phyloP scores from a whole-genome alignment of 495 filamentous ascomycete species.

The Penicillium paxilli region DNA sequence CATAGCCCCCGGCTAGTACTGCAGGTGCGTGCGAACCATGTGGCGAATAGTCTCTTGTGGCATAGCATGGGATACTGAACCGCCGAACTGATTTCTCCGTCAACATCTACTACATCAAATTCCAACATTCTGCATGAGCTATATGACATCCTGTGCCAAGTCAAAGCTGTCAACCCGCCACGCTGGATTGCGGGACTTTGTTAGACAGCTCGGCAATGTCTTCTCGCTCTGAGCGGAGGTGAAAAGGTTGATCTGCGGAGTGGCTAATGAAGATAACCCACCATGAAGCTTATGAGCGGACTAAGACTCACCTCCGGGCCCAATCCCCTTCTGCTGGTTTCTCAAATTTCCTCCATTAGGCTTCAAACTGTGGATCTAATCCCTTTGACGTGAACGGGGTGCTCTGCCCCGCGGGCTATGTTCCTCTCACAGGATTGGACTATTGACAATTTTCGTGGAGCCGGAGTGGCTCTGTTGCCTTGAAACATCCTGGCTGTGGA shows the following conservation, averaged over 20 bases:
- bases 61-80: not conserved
- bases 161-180: not conserved
- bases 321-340: conserved; percentile 5
- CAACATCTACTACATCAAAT: not conserved
- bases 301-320: conserved; percentile 1
- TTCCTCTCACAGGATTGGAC: conserved; percentile 1
- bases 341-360: not conserved
- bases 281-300: conserved; percentile 20
- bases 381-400: conserved; percentile 10
- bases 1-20: not conserved
- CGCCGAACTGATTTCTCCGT: not conserved
- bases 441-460: conserved; percentile 1
- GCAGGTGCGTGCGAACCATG: conserved; percentile 9
- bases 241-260: conserved; percentile 16
- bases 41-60: not conserved
- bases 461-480: not conserved
- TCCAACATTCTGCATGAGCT: not conserved
- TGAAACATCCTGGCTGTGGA: conserved; percentile 10
- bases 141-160: not conserved
- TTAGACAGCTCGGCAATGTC: not conserved
- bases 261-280: conserved; percentile 25
- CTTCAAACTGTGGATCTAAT: conserved; percentile 2
- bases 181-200: not conserved
- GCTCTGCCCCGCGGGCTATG: not conserved
- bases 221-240: not conserved